phyloP scores from a whole-genome alignment of 345 rosid species.

The Acer negundo region DNA sequence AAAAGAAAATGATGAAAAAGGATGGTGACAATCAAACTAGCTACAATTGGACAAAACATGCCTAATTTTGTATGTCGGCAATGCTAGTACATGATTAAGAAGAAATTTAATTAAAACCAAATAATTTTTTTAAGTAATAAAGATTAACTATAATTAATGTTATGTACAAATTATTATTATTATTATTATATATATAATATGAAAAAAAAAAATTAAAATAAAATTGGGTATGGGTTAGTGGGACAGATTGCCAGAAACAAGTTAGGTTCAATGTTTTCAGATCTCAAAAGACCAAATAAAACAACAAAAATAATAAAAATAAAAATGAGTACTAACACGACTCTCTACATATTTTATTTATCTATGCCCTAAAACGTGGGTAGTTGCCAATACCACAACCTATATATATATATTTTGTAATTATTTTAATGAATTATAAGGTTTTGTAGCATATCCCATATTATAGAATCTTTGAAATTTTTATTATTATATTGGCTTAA shows the following conservation, averaged over 20 bases:
- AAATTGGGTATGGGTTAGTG: neutral
- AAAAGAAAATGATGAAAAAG: neutral
- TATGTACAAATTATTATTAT: neutral
- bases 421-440: neutral
- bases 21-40: neutral
- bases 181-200: neutral
- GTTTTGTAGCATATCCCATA: neutral
- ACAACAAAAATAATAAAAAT: neutral
- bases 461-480: neutral
- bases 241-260: neutral
- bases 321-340: neutral
- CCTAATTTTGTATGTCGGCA: neutral
- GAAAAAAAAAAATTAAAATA: too few relatives aligned
- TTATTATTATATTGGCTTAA: neutral
- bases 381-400: neutral
- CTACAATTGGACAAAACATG: neutral
- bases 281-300: neutral
- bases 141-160: neutral
- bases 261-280: slow-evolving; percentile 10
- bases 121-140: neutral
- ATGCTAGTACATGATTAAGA: neutral
- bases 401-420: too few relatives aligned
- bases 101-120: neutral
- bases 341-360: neutral
- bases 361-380: neutral